A percentile compares a stretch with the other conserved stretches of the same genome.
phyloP scores from a whole-genome alignment of 192 early-diverging fungal species.

The Coemansia sp. region DNA sequence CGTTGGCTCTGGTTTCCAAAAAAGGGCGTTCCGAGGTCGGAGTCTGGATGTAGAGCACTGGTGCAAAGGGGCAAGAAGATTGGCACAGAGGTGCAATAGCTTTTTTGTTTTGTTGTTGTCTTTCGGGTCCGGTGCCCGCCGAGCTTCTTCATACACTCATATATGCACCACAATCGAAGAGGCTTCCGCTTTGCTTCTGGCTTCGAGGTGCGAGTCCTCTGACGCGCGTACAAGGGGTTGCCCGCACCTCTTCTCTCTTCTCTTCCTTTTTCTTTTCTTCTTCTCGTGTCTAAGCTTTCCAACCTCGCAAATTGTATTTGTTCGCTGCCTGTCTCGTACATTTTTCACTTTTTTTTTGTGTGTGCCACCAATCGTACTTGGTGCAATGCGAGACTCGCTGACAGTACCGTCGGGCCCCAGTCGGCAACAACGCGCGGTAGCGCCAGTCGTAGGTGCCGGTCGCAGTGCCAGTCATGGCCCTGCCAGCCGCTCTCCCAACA shows the following conservation, averaged over 20 bases:
- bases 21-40: not conserved
- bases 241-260: not conserved
- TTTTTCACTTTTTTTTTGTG: not conserved
- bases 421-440: not conserved
- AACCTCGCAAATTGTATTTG: not conserved
- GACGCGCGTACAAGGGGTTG: not conserved
- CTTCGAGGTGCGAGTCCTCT: not conserved
- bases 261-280: slow-evolving; percentile 5
- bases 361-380: not conserved
- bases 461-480: slow-evolving; percentile 14
- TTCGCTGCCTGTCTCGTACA: not conserved
- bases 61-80: not conserved
- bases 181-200: slow-evolving; percentile 10
- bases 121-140: not conserved
- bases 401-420: not conserved
- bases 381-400: slow-evolving; percentile 9
- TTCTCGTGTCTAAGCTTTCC: not conserved
- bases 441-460: not conserved
- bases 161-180: slow-evolving; percentile 1
- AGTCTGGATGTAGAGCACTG: not conserved
- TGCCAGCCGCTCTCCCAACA: slow-evolving; percentile 1
- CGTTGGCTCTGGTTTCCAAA: not conserved
- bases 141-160: not conserved
- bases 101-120: not conserved
- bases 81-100: not conserved